phyloP scores from a whole-genome alignment of 2,329 filamentous ascomycete species.

The Cephalotrichum gorgonifer region DNA sequence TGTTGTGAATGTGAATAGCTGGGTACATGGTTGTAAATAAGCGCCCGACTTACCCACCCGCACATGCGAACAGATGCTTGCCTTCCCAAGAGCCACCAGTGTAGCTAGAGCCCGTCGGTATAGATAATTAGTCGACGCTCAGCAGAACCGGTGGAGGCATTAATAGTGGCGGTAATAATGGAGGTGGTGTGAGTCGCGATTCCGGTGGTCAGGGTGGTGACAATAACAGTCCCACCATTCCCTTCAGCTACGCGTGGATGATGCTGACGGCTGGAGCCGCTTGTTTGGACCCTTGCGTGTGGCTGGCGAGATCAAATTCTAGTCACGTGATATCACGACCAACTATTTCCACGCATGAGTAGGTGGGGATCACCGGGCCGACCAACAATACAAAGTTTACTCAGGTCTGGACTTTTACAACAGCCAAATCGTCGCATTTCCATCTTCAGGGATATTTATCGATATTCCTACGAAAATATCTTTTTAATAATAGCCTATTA shows the following conservation, averaged over 20 bases:
- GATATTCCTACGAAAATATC: neutral
- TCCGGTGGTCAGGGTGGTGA: neutral
- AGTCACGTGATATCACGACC: neutral
- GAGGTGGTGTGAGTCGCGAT: neutral
- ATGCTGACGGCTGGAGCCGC: neutral
- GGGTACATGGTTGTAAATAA: neutral
- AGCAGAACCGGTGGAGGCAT: neutral
- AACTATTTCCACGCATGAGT: too few species aligned
- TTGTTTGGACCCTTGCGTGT: neutral
- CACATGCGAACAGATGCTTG: neutral
- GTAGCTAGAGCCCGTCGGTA: neutral
- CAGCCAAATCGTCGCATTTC: too few species aligned
- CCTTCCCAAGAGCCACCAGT: neutral
- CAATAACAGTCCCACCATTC: neutral
- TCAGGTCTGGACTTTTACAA: too few species aligned
- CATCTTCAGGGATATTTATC: too few species aligned
- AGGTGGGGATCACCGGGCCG: too few species aligned
- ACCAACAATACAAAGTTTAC: too few species aligned
- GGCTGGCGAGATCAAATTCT: neutral
- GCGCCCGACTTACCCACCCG: neutral
- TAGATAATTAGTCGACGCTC: neutral
- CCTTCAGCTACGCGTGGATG: neutral
- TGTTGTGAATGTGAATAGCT: neutral
- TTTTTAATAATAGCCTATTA: neutral
- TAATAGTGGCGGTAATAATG: neutral